A percentile compares a stretch with the other conserved stretches of the same genome.
These are phyloP conservation scores for Stephania cephalantha DNA, from an alignment of 164 flowering plant species.

Conservation along the genomic window DNA sequence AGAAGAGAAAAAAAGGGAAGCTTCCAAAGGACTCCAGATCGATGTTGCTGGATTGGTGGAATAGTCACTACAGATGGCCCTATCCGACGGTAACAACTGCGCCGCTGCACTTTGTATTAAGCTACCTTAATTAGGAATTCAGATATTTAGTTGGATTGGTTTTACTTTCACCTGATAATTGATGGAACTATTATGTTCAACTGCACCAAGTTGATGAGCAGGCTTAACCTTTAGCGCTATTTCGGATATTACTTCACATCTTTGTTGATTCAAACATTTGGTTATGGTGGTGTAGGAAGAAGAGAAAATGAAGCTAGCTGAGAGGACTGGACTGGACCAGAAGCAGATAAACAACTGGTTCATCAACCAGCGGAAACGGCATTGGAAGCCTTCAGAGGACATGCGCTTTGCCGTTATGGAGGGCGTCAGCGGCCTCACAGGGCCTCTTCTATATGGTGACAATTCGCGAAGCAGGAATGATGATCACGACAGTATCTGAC, in stretches of 20 bases:
- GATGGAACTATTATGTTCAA: background rate
- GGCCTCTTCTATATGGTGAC: background rate
- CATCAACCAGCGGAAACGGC: slow-evolving; percentile 78
- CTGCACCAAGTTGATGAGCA: background rate
- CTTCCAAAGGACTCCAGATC: slow-evolving; percentile 54
- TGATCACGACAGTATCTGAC: background rate
- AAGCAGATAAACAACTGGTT: slow-evolving; percentile 89
- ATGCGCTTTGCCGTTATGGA: slow-evolving; percentile 53
- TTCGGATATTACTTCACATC: too few relatives aligned
- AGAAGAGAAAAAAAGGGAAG: slow-evolving; percentile 60
- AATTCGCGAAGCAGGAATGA: background rate
- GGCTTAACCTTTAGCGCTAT: background rate
- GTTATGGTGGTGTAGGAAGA: slow-evolving; percentile 46
- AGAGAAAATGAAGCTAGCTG: slow-evolving; percentile 47
- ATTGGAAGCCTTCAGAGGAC: slow-evolving; percentile 70
- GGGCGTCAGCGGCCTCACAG: slow-evolving; percentile 20
- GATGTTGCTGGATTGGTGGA: slow-evolving; percentile 58
- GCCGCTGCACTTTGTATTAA: background rate
- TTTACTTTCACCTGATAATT: background rate
- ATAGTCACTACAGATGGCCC: slow-evolving; percentile 61
- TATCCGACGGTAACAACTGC: slow-evolving; percentile 61
- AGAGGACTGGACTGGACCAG: slow-evolving; percentile 56
- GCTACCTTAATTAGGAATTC: background rate
- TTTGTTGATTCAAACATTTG: background rate
- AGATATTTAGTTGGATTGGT: too few relatives aligned